Base-by-base conservation (phyloP, 345 rosid species). In the Corchorus capsularis region DNA sequence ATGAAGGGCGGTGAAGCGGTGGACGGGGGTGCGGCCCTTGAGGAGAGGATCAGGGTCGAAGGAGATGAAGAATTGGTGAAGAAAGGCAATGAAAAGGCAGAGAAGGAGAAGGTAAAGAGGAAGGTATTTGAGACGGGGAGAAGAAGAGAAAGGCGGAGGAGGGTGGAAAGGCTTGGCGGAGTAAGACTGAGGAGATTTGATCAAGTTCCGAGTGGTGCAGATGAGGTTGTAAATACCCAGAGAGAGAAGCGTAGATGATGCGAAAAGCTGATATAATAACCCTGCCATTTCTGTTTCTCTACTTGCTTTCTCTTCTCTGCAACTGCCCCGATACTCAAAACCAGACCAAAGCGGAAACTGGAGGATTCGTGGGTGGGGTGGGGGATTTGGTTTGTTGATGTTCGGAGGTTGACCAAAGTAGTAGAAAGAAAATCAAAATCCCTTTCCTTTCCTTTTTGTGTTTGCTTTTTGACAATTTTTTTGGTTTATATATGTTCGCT, bases 21-120 rank as follows among this genome's bases (percentile, higher is more conserved):
- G 96, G 75, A 96, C 97, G 13, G 99, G 96, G 27, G 97, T 85
- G 65, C 88, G 81, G 56, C 99, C 98, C 76, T 89, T 89, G 71
- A 92, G 80, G 75, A 93, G 94, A 9, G 98, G 99, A 75, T 93
- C 97, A 54, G 94, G 79, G 80, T 89, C 88, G 83, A 89, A 72
- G 49, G 99, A 89, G 71, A 82, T 57, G 54, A 90, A 76, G 86
- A 88, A 81, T 82, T 91, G 91, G 89, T 91, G 94, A 75, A 80
- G 80, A 70, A 85, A 85, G 69, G 97, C 84, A 57, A 89, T 20
- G 88, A 91, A 82, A 35, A 96, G 97, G 73, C 77, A 92, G 85
- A 85, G 34, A 15, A 87, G 66, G 69, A 88, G 80, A 60, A 93
- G 85, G 82, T 87, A 83, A 27, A 92, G 82, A 7, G 85, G 97